Evolutionary conservation across 108 stramenopile species (phyloP).

Genomic region (Nitzschia sp.): DNA sequence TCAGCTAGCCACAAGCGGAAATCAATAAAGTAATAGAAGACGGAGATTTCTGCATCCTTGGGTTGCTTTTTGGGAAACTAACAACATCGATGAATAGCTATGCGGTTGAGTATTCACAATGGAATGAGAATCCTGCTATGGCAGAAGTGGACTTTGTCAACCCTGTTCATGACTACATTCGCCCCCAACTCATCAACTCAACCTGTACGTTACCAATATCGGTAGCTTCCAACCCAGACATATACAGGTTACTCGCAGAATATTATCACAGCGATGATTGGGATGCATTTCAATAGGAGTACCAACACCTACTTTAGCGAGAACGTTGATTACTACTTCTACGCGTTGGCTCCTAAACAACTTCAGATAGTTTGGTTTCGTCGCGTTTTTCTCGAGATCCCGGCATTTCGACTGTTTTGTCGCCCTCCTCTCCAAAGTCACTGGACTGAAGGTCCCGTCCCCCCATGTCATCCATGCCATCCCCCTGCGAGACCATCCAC

Average conservation of each 20-base stretch:
- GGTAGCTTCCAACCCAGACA: conserved; percentile 93
- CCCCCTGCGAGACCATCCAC: conserved; percentile 44
- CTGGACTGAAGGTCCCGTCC: conserved; percentile 18
- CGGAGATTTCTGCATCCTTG: too few species aligned
- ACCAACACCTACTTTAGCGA: too few species aligned
- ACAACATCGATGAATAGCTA: too few species aligned
- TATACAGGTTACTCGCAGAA: conserved; percentile 93
- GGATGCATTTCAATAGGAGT: conserved; percentile 60
- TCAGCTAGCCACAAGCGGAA: conserved; percentile 20
- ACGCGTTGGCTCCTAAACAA: too few species aligned
- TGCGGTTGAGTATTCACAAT: conserved; percentile 32
- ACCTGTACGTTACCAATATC: conserved; percentile 94
- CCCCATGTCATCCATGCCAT: conserved; percentile 28
- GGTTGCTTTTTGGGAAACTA: too few species aligned
- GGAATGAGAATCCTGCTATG: conserved; percentile 10
- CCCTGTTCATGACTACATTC: conserved; percentile 95
- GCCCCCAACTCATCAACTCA: conserved; percentile 89
- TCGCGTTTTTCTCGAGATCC: not conserved
- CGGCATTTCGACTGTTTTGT: conserved; percentile 1
- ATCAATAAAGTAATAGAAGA: not conserved
- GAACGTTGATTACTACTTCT: too few species aligned
- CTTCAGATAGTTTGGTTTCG: conserved; percentile 16
- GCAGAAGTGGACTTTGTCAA: conserved; percentile 84
- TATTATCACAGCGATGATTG: conserved; percentile 95
- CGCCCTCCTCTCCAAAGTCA: conserved; percentile 10